Base-by-base conservation (phyloP, 345 rosid genomes). In the Eutrema heterophyllum region DNA sequence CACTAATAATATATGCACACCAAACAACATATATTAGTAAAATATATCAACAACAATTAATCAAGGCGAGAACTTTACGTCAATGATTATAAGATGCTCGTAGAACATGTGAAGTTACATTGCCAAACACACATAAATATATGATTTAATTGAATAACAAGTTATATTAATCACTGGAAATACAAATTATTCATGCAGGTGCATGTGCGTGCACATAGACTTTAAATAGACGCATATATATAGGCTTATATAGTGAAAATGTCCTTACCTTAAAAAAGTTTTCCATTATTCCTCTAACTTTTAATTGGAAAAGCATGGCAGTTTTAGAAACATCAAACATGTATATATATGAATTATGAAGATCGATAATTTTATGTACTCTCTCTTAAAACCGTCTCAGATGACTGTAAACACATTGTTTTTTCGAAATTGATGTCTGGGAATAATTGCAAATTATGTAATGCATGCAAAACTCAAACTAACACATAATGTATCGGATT, bases 11-110 rank as follows among this genome's bases (percentile, higher is more conserved):
- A 67, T 51, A 32, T 68, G 41, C 62, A 61, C 74, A 68, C 32
- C 73, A 61, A 68, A 68, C 75, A 53, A 46, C 70, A 53, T 18
- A 48, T 55, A 70, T 36, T 76, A 62, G 32, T 70, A 63, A 44
- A 18, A 63, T 53, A 70, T 63, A 62, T 16, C 60, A 70, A 46
- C 60, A 30, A 62, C 39, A 8, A 69, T 51, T 75, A 61, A 62
- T 45, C 56, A 70, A 55, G 35, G 67, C 67, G 14, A 70, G 33
- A 70, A 70, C 71, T 62, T 55, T 77, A 77, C 76, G 76, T 70
- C 67, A 77, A 77, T 77, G 71, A 70, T 77, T 77, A 40, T 70
- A 64, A 48, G 80, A 77, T 77, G 72, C 67, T 71, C 62, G 32
- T 18, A 49, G 76, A 56, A 56, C 80, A 77, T 77, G 80, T 77